Base-by-base conservation (phyloP, 495 filamentous ascomycete species). In the Trichoderma erinaceum region DNA sequence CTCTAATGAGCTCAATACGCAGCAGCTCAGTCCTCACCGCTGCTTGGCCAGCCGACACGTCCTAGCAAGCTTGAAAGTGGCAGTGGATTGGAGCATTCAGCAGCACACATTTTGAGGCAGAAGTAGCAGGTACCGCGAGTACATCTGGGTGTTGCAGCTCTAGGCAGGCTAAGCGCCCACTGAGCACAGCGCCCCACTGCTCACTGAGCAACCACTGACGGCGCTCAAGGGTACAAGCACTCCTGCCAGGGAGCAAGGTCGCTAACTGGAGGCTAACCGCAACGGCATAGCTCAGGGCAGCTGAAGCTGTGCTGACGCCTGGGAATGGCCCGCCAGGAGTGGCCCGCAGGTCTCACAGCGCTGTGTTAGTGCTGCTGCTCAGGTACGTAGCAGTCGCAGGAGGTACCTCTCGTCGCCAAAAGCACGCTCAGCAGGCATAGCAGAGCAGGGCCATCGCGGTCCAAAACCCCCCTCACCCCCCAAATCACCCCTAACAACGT, bases 401-500 rank as follows among this genome's bases (percentile, higher is more conserved):
- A 32, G 56, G 56, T 52, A 52, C 48, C 48, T 52, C 48, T 52
- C n/a, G 48, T 11, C n/a, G 48, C 16, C 18, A 52, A 21, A 52
- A 21, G 48, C 48, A 52, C 48, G 48, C 8, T 21, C 27, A 56
- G 56, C 25, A 12, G 23, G 56, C 21, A 23, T 21, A 32, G 11
- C 56, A 61, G 23, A 61, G 56, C 56, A 61, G 56, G 25, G 23
- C 56, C 56, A 18, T 29, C n/a, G 25, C 16, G 16, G 16, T 21
- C 25, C 25, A 29, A 61, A 61, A 61, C 56, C 44, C 56, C 56
- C 56, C 56, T 48, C 44, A 48, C 44, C 44, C 44, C 44, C 44
- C 44, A 15, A 61, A 61, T 61, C 56, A 61, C 56, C 56, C 56
- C 56, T 61, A 61, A 61, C 56, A 61, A 61, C 56, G 56, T 61